Evolutionary conservation across 768 basidiomycete species (phyloP).

Genomic region (Ramaria sp.): DNA sequence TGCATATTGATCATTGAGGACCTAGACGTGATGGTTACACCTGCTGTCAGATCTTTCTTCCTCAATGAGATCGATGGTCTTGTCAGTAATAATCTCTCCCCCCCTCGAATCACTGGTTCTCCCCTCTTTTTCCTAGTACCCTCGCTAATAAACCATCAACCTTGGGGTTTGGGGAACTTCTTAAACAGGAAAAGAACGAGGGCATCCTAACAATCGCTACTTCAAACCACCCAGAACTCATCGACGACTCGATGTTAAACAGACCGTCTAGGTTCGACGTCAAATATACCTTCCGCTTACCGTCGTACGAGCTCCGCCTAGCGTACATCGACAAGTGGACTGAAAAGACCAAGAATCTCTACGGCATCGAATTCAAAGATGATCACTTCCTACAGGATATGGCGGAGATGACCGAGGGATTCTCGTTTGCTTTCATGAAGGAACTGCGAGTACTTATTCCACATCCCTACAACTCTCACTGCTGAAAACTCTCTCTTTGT

Average conservation of each 20-base stretch:
- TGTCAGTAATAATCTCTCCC: conserved; percentile 8
- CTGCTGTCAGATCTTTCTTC: conserved; percentile 29
- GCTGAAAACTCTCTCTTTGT: no score
- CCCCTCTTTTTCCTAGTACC: no score
- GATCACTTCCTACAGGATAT: conserved; percentile 22
- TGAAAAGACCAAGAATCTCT: conserved; percentile 19
- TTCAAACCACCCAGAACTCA: conserved; percentile 34
- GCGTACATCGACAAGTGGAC: conserved; percentile 31
- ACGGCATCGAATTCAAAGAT: conserved; percentile 19
- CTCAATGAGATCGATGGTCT: conserved; percentile 26
- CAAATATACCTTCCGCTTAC: conserved; percentile 30
- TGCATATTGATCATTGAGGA: conserved; percentile 31
- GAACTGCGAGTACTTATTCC: conserved; percentile 19
- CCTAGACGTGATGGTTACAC: conserved; percentile 29
- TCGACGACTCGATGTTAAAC: conserved; percentile 30
- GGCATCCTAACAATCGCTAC: conserved; percentile 29
- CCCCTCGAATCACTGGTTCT: no score
- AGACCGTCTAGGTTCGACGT: conserved; percentile 33
- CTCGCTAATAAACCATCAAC: no score
- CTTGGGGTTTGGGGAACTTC: conserved; percentile 12
- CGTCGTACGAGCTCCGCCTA: conserved; percentile 21
- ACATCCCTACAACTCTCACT: conserved; percentile 13
- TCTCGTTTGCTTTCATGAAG: conserved; percentile 35
- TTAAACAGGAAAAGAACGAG: conserved; percentile 27
- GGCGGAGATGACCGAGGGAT: conserved; percentile 27